Conservation (phyloP, 768 basidiomycete species). For the Infundibulicybe gibba region DNA sequence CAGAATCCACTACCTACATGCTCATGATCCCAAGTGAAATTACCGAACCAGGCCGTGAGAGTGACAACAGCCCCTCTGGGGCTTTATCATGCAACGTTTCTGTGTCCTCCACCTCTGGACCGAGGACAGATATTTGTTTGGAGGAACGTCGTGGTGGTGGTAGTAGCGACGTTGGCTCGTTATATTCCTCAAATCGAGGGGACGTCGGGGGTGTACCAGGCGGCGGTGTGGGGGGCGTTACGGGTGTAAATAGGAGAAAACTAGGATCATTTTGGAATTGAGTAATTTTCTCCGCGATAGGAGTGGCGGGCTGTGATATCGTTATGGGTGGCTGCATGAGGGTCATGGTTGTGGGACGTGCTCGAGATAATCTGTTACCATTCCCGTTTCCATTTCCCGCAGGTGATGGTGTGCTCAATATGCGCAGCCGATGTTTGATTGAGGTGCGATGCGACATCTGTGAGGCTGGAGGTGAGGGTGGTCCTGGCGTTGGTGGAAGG, state of each 20-base stretch:
- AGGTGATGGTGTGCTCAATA: constrained; percentile 57
- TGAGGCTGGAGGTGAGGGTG: constrained; percentile 3
- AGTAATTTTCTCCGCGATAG: constrained; percentile 66
- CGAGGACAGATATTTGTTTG: constrained; percentile 36
- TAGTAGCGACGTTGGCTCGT: constrained; percentile 47
- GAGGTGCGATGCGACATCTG: constrained; percentile 34
- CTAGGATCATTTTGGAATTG: constrained; percentile 48
- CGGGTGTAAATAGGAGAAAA: constrained; percentile 54
- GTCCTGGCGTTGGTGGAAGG: constrained; percentile 34
- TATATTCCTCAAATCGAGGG: constrained; percentile 7
- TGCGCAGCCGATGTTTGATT: constrained; percentile 62
- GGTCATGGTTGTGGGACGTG: constrained; percentile 9
- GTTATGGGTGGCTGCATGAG: constrained; percentile 1
- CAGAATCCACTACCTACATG: constrained; percentile 20
- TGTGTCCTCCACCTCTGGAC: constrained; percentile 23
- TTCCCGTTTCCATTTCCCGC: constrained; percentile 14
- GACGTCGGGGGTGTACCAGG: constrained; percentile 19
- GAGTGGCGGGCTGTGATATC: constrained; percentile 36
- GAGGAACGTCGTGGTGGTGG: constrained; percentile 64
- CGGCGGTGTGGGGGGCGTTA: constrained; percentile 30
- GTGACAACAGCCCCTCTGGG: constrained; percentile 20
- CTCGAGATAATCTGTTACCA: constrained; percentile 13
- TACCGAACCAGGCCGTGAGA: constrained; percentile 49
- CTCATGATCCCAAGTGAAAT: constrained; percentile 49
- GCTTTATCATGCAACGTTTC: constrained; percentile 21